Conservation (phyloP, 495 filamentous ascomycete genomes). For the Penicillium antarcticum region DNA sequence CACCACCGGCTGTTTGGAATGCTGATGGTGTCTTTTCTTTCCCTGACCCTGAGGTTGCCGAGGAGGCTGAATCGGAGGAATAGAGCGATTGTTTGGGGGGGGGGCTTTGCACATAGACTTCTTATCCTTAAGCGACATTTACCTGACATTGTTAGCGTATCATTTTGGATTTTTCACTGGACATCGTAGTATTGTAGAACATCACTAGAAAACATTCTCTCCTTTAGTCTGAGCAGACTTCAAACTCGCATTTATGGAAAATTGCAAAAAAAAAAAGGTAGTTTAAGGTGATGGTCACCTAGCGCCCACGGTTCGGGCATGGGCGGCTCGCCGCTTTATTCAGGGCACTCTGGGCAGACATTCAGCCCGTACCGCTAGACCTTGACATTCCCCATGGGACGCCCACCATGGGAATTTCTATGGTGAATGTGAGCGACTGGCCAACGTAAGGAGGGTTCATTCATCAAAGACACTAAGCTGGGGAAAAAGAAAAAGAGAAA, state of each 20-base stretch:
- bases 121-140: not conserved
- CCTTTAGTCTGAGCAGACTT: no score
- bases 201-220: no score
- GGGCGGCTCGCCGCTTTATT: constrained; percentile 4
- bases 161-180: not conserved
- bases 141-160: no score
- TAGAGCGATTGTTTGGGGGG: not conserved
- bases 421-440: no score
- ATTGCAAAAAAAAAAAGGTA: not conserved
- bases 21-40: constrained; percentile 49
- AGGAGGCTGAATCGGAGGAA: not conserved
- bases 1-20: constrained; percentile 68
- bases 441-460: no score
- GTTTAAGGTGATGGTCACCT: constrained; percentile 7
- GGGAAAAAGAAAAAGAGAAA: no score
- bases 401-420: no score
- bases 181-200: not conserved
- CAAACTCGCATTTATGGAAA: no score
- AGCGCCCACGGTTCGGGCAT: constrained; percentile 7
- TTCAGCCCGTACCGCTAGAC: no score
- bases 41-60: constrained; percentile 4
- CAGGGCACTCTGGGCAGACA: constrained; percentile 4
- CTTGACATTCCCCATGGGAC: no score
- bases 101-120: not conserved
- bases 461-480: no score